Conservation (phyloP, 2,329 filamentous ascomycete species). For the Corinectria fuckeliana region DNA sequence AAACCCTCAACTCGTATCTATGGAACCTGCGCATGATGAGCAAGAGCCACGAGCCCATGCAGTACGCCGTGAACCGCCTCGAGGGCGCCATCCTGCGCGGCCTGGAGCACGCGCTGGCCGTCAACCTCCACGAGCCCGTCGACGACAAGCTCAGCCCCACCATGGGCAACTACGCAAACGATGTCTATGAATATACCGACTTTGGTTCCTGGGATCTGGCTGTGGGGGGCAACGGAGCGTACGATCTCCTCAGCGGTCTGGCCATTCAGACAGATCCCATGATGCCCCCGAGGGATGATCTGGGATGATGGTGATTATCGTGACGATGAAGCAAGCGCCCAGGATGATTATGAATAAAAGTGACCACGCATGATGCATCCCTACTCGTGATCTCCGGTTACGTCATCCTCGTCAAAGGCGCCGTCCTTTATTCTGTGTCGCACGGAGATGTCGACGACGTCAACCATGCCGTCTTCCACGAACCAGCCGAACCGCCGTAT, state of each 20-base stretch:
- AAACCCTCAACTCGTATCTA: slow-evolving; percentile 44
- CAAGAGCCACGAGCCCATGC: slow-evolving; percentile 46
- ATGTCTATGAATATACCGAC: slow-evolving; percentile 43
- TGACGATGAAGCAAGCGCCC: too few species aligned
- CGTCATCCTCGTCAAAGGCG: slow-evolving; percentile 26
- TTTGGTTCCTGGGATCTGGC: slow-evolving; percentile 45
- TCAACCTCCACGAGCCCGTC: slow-evolving; percentile 43
- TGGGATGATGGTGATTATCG: slow-evolving; percentile 27
- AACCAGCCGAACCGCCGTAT: slow-evolving; percentile 40
- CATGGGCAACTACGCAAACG: slow-evolving; percentile 35
- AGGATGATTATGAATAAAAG: background rate
- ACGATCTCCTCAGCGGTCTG: slow-evolving; percentile 40
- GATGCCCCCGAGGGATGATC: slow-evolving; percentile 32
- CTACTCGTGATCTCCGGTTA: slow-evolving; percentile 29
- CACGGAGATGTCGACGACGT: slow-evolving; percentile 36
- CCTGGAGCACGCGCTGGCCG: slow-evolving; percentile 45
- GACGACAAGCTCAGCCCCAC: slow-evolving; percentile 40
- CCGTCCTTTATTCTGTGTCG: slow-evolving; percentile 26
- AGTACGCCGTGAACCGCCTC: slow-evolving; percentile 46
- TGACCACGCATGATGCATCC: background rate
- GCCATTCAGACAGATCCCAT: slow-evolving; percentile 33
- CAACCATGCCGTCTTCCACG: slow-evolving; percentile 41
- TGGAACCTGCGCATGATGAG: slow-evolving; percentile 45
- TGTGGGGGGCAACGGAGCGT: slow-evolving; percentile 35
- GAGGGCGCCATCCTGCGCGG: slow-evolving; percentile 48